Base-by-base conservation (phyloP, 1,284 basidiomycete species). In the Moniliophthora roreri region DNA sequence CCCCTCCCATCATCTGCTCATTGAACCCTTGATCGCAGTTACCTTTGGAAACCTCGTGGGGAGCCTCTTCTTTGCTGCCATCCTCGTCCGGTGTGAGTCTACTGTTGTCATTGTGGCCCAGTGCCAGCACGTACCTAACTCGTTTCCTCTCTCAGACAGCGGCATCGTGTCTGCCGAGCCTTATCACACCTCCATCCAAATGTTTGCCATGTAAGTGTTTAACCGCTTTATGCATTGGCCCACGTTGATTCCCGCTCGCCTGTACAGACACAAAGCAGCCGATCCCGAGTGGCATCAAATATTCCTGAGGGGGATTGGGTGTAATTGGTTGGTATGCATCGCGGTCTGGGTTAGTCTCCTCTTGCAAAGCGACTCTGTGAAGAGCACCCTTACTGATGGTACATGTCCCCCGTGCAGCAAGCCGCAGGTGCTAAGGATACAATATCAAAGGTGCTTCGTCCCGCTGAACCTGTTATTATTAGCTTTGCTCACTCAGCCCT, bases 241-340 rank as follows among this genome's bases (percentile, higher is more conserved):
- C n/a, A 39, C 16, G 8, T 44, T 54, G 28, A 53, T n/a, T n/a
- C n/a, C 16, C 28, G 13, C 20, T 26, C 40, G n/a, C 35, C 13
- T 26, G 48, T 48, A 8, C 49, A 87, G 86, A 44, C 68, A 79
- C 48, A 89, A 88, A 63, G 85, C 84, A 0, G 69, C 71, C 1
- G 79, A 82, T 15, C 87, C 87, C 1, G 68, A 76, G 37, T 89
- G 86, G 85, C 76, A 87, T 63, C 81, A 91, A 64, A 85, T 91
- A 45, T 86, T 91, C 69, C 67, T 90, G 16, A 76, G 88, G 18
- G 89, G 87, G 0, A 88, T 91, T 58, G 89, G 80, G 3, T 91
- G 89, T 60, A 91, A 91, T 60, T 88, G 86, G 82, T 74, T 91
- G 2, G 89, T 91, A 34, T 87, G 79, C 58, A 70, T 89, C n/a